Base-by-base conservation (phyloP, 1,284 basidiomycete genomes). In the Trametes versicolor region DNA sequence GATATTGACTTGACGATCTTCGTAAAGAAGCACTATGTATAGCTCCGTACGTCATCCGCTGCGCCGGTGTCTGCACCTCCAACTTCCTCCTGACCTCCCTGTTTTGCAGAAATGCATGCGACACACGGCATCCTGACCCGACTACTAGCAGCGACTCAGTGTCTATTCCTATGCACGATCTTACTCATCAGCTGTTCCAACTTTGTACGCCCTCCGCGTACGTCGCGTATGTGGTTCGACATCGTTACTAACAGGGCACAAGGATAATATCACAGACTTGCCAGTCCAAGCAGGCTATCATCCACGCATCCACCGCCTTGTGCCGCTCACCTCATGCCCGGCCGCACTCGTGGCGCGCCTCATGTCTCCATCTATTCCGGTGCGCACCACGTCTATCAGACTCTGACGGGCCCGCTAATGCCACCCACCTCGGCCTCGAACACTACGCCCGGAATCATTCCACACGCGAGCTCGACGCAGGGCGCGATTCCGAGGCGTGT, bases 21-120 rank as follows among this genome's bases (percentile, higher is more conserved):
- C 50, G 50, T 29, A 52, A 2, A 52, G 29, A 52, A 52, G 29
- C 6, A 6, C 32, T 36, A 52, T 52, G 50, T 52, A 52, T 52
- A 52, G 19, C 50, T 21, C 29, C 19, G 29, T 15, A 52, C 32
- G 29, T 25, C 21, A 21, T 48, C 45, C 23, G 21, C 23, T 32
- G 29, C 29, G 8, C 10, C 23, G 21, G 21, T 25, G 45, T 25
- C 10, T 23, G 45, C 45, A 25, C 23, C 45, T 25, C 10, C 21
- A 21, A 8, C 9, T 23, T 23, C 25, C 23, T 23, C 45, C 19
- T 45, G 17, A 17, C 19, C 8, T 21, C 19, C 4, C 17, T n/a
- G 6, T 7, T 21, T n/a, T 21, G 7, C 17, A 45, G 19, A n/a
- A 1, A 21, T 21, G 8, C 19, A n/a, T 3, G 19, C 15, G 43